Evolutionary conservation across 2,329 filamentous ascomycete species (phyloP), one percentile per base, ranked within the genome.

Genomic region (Podosphaera leucotricha): DNA sequence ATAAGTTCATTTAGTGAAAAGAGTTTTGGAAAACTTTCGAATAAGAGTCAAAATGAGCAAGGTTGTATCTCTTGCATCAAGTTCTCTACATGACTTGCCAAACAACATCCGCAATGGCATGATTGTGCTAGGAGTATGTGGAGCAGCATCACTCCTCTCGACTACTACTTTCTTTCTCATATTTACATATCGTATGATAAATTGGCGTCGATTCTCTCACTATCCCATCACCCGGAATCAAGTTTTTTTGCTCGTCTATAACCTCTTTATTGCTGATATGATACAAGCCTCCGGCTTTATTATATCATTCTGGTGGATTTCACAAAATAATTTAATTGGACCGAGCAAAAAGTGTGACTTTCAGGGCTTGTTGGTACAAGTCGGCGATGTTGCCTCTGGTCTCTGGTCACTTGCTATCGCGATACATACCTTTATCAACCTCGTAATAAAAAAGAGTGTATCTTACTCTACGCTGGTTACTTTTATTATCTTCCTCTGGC

Each of bases 61-160:
- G 26, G 8, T 7, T 38, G 6, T 38, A 18, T 19, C 42, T 26
- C 16, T 26, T 22, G 44, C 47, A 11, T 48, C 26, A 13, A 44
- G 41, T 53, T 95, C 95, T 60, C 67, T 95, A 8, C 82, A 93
- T 57, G 87, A 86, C 10, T 66, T 98, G n/a, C 90, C 90, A 1
- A 72, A 79, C 16, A 85, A 94, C 43, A 77, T 95, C 45, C 82
- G 86, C 16, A 67, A 80, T 52, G 90, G 95, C 57, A 76, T 98
- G 51, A 72, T 92, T 22, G 80, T 87, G 15, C 62, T 70, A 45
- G 60, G 65, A 20, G 50, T 55, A 22, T 54, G 70, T 21, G 66
- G 62, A 15, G 58, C 67, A 36, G 46, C 68, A 6, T 70, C 66
- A 10, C 62, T 67, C 47, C 36, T 64, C 16, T 59, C 63, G 19